Conservation (phyloP, 208 protist species). For the Trypanosoma melophagium region DNA sequence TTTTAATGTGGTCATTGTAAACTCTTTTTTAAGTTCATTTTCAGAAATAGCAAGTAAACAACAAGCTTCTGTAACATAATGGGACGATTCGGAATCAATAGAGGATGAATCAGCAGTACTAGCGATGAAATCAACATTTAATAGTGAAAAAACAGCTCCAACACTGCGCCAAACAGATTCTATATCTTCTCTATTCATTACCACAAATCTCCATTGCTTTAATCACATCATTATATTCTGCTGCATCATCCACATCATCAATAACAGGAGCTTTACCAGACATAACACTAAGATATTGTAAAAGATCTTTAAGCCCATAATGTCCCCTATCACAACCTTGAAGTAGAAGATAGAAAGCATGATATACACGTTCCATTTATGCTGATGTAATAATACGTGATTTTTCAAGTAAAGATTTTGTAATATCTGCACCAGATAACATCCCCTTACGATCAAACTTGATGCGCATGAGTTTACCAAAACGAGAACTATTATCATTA, state of each 20-base stretch:
- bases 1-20: constrained; percentile 33
- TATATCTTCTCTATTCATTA: constrained; percentile 38
- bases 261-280: constrained; percentile 31
- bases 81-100: constrained; percentile 9
- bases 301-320: constrained; percentile 24
- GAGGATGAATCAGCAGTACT: constrained; percentile 14
- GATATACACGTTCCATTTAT: constrained; percentile 73
- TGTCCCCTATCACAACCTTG: constrained; percentile 25
- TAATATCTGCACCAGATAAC: constrained; percentile 45
- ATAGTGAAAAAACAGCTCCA: constrained; percentile 67
- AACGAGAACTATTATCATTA: constrained; percentile 89
- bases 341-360: constrained; percentile 89
- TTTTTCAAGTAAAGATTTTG: constrained; percentile 79
- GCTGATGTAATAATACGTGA: constrained; percentile 59
- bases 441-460: constrained; percentile 52
- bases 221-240: constrained; percentile 30
- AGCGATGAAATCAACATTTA: constrained; percentile 58
- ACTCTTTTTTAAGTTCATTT: constrained; percentile 31
- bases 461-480: constrained; percentile 85
- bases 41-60: constrained; percentile 22
- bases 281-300: constrained; percentile 30
- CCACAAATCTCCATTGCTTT: constrained; percentile 50
- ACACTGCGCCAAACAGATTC: constrained; percentile 36
- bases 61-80: constrained; percentile 26
- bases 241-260: constrained; percentile 38